Conservation (phyloP, 768 basidiomycete species). For the Collybiopsis luxurians region DNA sequence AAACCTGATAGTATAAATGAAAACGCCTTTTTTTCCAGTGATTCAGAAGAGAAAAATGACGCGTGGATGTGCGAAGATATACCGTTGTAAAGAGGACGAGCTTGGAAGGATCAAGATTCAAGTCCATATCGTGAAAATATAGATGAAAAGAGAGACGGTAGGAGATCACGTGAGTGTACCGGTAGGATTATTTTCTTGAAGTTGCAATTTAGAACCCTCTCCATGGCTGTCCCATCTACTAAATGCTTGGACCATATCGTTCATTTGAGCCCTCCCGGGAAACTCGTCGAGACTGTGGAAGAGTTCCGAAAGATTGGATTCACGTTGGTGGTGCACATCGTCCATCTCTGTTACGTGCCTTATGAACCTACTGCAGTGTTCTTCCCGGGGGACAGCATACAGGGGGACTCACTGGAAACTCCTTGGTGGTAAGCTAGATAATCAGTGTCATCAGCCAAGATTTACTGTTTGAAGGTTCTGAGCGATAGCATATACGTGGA, state of each 20-base stretch:
- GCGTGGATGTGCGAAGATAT: slow-evolving; percentile 16
- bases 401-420: too few species aligned
- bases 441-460: background rate
- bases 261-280: background rate
- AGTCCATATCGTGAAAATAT: too few species aligned
- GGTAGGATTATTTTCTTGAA: slow-evolving; percentile 2
- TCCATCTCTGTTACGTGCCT: too few species aligned
- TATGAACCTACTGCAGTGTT: too few species aligned
- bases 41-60: background rate
- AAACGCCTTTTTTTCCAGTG: slow-evolving; percentile 41
- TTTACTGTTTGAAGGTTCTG: slow-evolving; percentile 37
- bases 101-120: slow-evolving; percentile 67
- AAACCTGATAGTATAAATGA: slow-evolving; percentile 52
- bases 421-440: background rate
- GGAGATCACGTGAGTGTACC: background rate
- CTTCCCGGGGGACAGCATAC: too few species aligned
- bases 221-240: background rate
- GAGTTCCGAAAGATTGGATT: too few species aligned
- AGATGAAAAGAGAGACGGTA: slow-evolving; percentile 1
- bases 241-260: background rate
- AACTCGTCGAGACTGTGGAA: too few species aligned
- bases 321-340: too few species aligned
- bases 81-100: slow-evolving; percentile 66
- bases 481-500: slow-evolving; percentile 64
- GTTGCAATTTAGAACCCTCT: background rate